Conservation (phyloP, 177 flowering plant species). For the Vitis hybrid region DNA sequence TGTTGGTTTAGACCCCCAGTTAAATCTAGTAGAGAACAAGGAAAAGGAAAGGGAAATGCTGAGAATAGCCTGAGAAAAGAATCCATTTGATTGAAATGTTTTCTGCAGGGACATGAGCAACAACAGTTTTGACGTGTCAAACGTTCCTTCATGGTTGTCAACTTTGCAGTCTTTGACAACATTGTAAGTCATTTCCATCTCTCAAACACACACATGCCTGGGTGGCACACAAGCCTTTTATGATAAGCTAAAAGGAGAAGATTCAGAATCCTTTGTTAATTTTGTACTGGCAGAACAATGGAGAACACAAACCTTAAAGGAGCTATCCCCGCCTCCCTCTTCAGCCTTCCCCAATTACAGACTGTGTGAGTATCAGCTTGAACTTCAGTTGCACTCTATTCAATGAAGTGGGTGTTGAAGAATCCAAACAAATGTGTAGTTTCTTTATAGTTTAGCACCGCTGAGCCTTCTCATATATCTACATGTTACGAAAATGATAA, state of each 20-base stretch:
- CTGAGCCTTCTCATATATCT: no score
- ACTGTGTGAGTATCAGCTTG: background rate
- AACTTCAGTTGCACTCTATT: background rate
- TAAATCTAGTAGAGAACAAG: no score
- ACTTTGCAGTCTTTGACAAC: no score
- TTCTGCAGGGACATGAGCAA: conserved; percentile 68
- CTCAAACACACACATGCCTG: background rate
- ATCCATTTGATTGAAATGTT: background rate
- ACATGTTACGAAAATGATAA: background rate
- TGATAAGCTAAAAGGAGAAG: background rate
- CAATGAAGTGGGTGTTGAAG: background rate
- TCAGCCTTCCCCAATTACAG: conserved; percentile 14
- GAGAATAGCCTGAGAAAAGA: no score
- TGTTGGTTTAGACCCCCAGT: no score
- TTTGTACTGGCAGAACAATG: no score
- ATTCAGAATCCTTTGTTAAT: background rate
- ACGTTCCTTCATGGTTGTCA: conserved; percentile 44
- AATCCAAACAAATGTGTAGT: background rate
- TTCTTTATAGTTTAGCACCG: no score
- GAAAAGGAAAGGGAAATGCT: no score
- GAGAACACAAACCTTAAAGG: no score
- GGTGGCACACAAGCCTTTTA: no score
- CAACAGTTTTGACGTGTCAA: conserved; percentile 45
- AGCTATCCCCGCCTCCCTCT: no score
- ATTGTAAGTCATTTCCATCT: background rate